A percentile compares a stretch with the other conserved stretches of the same genome.
Evolutionary conservation across 345 rosid species (phyloP).

Genomic region (Citrus cavaleriei): DNA sequence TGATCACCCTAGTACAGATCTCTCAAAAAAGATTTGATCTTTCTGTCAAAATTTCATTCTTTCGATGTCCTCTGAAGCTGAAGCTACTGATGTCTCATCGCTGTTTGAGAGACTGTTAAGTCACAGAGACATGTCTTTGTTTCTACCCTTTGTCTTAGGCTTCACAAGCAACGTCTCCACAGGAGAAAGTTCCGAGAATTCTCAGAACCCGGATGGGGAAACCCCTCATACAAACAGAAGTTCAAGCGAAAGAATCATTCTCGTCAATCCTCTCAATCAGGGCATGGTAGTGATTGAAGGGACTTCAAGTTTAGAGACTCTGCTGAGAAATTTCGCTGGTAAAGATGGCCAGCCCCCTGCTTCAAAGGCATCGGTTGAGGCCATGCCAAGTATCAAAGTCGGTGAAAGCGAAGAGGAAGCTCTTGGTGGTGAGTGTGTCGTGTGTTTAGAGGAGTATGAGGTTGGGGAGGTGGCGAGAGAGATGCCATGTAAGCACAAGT

Average conservation of each 20-base stretch:
- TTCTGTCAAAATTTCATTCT: background rate
- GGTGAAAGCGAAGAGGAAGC: conserved; percentile 21
- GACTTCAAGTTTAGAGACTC: conserved; percentile 35
- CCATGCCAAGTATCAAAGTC: conserved; percentile 46
- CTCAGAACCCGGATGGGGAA: conserved; percentile 31
- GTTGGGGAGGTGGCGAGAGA: conserved; percentile 44
- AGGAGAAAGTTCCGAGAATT: conserved; percentile 3
- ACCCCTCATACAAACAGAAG: background rate
- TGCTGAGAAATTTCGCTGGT: conserved; percentile 27
- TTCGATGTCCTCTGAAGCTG: conserved; percentile 31
- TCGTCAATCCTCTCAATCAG: conserved; percentile 66
- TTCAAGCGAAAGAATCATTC: conserved; percentile 46
- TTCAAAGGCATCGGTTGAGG: conserved; percentile 65
- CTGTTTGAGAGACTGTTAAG: conserved; percentile 34
- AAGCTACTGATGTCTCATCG: conserved; percentile 35
- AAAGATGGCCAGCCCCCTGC: conserved; percentile 73
- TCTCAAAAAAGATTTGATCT: background rate
- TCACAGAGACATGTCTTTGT: conserved; percentile 36
- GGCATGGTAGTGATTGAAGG: conserved; percentile 64
- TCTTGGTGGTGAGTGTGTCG: conserved; percentile 50
- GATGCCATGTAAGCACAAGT: conserved; percentile 83
- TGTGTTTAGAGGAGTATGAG: conserved; percentile 65
- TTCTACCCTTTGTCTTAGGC: conserved; percentile 54
- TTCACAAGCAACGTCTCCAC: conserved; percentile 18
- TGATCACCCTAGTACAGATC: background rate